Conservation (phyloP, 2,329 filamentous ascomycete genomes). For the Claviceps arundinis region DNA sequence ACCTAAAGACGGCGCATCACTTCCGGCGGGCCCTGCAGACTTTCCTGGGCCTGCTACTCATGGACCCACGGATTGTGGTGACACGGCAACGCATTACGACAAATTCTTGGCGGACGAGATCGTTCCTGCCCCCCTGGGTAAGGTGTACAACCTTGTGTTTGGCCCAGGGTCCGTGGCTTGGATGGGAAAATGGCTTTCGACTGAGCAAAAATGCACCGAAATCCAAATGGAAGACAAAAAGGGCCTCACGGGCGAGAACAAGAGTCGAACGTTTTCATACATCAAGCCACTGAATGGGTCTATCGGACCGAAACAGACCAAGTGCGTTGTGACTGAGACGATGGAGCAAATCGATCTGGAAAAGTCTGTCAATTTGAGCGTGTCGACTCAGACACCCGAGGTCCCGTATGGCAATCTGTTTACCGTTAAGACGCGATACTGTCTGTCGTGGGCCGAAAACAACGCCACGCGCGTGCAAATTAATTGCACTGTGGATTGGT, state of each 20-base stretch:
- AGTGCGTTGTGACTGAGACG: constrained; percentile 77
- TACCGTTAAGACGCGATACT: constrained; percentile 84
- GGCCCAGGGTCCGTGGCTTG: constrained; percentile 67
- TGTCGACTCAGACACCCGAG: constrained; percentile 81
- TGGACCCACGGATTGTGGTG: constrained; percentile 72
- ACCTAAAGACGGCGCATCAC: constrained; percentile 29
- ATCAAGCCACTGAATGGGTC: constrained; percentile 78
- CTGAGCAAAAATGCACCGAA: constrained; percentile 83
- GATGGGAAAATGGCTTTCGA: constrained; percentile 74
- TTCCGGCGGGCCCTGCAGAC: constrained; percentile 37
- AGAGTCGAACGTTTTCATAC: constrained; percentile 64
- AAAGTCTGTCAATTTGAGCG: constrained; percentile 69
- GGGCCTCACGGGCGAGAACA: constrained; percentile 62
- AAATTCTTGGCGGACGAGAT: constrained; percentile 74
- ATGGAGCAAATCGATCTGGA: constrained; percentile 80
- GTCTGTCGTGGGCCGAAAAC: constrained; percentile 79
- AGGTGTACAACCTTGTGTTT: constrained; percentile 81
- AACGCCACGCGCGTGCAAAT: constrained; percentile 77
- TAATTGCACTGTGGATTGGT: constrained; percentile 90
- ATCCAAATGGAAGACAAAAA: constrained; percentile 76
- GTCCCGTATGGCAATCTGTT: constrained; percentile 92
- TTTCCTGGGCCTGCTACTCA: constrained; percentile 80
- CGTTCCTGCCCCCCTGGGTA: constrained; percentile 77
- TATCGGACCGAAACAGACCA: constrained; percentile 88
- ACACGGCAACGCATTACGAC: constrained; percentile 68